Evolutionary conservation across 2,329 filamentous ascomycete genomes (phyloP).

Genomic region (Lachnellula arida): DNA sequence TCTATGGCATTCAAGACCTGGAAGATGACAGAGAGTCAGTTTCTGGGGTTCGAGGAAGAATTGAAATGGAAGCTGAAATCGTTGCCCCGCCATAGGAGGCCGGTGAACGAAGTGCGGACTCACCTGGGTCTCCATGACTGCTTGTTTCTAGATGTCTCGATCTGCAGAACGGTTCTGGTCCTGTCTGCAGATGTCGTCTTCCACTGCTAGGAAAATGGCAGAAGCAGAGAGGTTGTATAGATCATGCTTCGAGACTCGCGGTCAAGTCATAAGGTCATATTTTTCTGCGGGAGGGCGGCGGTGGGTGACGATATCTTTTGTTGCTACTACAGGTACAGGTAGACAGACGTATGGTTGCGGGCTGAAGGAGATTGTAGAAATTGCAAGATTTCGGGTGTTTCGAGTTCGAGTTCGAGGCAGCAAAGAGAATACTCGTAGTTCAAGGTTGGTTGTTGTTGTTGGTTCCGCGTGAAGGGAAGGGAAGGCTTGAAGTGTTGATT

Average conservation of each 20-base stretch:
- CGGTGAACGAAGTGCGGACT: conserved; percentile 4
- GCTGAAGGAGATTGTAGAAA: background rate
- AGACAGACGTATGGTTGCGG: no score
- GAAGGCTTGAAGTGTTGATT: no score
- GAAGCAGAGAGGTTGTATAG: conserved; percentile 20
- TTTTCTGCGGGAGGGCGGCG: background rate
- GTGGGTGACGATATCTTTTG: background rate
- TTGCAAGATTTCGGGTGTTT: background rate
- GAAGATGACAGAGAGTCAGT: conserved; percentile 13
- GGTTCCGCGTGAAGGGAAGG: no score
- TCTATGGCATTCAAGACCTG: conserved; percentile 95
- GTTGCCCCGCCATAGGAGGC: conserved; percentile 10
- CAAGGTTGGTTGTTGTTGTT: no score
- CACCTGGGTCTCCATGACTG: conserved; percentile 32
- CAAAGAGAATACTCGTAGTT: no score
- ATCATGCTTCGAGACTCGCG: conserved; percentile 26
- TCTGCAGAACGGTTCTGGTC: background rate
- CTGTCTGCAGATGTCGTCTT: conserved; percentile 1
- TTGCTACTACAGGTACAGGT: background rate
- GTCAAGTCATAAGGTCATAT: conserved; percentile 26
- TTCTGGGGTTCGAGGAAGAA: background rate
- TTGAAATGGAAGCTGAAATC: background rate
- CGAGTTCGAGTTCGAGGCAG: no score
- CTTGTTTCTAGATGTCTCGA: conserved; percentile 9
- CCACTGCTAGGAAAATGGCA: conserved; percentile 22